Evolutionary conservation across 2,329 filamentous ascomycete genomes (phyloP), one percentile per base, ranked within the genome.

Genomic region (Hirsutella minnesotensis): DNA sequence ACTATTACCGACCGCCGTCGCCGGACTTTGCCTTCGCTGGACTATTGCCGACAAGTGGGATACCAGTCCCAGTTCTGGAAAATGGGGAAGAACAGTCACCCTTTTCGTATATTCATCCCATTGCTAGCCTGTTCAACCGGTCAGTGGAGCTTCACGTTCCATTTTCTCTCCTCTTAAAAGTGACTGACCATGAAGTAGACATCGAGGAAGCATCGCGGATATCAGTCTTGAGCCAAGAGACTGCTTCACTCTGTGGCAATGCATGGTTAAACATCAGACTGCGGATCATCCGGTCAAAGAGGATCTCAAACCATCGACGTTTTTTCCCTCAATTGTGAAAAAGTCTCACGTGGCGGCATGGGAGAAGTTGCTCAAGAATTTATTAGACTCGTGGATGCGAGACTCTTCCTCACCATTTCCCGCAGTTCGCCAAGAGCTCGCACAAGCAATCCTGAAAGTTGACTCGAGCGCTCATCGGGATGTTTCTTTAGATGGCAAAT

Each of bases 191-290:
- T 10, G 15, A 5, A 9, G 9, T 34, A 66, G 64, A 30, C 73
- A 71, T 31, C 68, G 75, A n/a, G 76, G 73, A 1, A 73, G 82
- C 16, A 75, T 85, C 0, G 70, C 78, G 24, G 83, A 88, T 58
- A 64, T 87, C 9, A 72, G 65, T 21, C 64, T 90, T 1, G 84
- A 89, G 54, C 74, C 83, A 8, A 70, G 81, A 27, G 84, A 89
- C 55, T 87, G 82, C 51, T 65, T 81, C 7, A 68, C 63, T 1
- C 62, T 88, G 0, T 88, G 80, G 75, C 65, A 73, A 44, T 67
- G 68, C 7, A 81, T 89, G 79, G 57, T 59, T 0, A 74, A 75
- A 49, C 63, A 73, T 40, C 68, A 80, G 52, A 79, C 64, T 0
- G 48, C 59, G 2, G 50, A 64, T 0, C 79, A 71, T 51, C 65